Evolutionary conservation across 768 basidiomycete genomes (phyloP).

Genomic region (Holtermannia corniformis): DNA sequence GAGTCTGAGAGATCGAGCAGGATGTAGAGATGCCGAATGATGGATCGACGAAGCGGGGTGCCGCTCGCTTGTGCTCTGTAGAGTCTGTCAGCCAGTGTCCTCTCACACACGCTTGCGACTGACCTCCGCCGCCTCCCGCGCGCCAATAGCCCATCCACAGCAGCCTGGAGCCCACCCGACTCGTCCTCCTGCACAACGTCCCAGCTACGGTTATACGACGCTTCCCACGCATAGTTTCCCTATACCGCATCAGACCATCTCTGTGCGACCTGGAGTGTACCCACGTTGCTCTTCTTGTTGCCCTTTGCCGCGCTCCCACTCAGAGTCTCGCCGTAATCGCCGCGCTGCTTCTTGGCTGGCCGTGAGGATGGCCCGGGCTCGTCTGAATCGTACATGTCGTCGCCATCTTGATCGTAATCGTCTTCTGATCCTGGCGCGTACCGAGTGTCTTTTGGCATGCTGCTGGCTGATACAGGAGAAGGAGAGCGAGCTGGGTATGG

Average conservation of each 20-base stretch:
- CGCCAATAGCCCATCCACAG: conserved; percentile 82
- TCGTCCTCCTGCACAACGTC: conserved; percentile 96
- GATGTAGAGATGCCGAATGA: conserved; percentile 89
- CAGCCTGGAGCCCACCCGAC: conserved; percentile 74
- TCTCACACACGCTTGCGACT: conserved; percentile 16
- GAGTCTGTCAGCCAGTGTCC: not conserved
- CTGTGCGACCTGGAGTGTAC: not conserved
- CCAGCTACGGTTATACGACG: conserved; percentile 88
- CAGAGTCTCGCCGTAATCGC: not conserved
- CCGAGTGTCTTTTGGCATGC: conserved; percentile 14
- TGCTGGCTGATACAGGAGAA: not conserved
- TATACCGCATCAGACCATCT: not conserved
- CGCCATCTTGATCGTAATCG: conserved; percentile 11
- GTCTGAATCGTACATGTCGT: not conserved
- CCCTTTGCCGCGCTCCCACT: conserved; percentile 1
- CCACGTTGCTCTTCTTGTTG: conserved; percentile 15
- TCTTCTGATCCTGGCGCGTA: conserved; percentile 19
- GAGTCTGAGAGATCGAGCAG: conserved; percentile 82
- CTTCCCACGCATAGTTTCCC: conserved; percentile 82
- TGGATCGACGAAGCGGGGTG: conserved; percentile 84
- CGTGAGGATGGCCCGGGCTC: conserved; percentile 22
- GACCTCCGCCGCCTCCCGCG: conserved; percentile 74
- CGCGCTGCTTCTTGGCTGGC: conserved; percentile 1
- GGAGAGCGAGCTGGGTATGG: too few relatives aligned
- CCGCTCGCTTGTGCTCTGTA: conserved; percentile 29